Evolutionary conservation across 225 moss, liverwort and hornwort species (phyloP).

Genomic region (Pseudoscleropodium purum): DNA sequence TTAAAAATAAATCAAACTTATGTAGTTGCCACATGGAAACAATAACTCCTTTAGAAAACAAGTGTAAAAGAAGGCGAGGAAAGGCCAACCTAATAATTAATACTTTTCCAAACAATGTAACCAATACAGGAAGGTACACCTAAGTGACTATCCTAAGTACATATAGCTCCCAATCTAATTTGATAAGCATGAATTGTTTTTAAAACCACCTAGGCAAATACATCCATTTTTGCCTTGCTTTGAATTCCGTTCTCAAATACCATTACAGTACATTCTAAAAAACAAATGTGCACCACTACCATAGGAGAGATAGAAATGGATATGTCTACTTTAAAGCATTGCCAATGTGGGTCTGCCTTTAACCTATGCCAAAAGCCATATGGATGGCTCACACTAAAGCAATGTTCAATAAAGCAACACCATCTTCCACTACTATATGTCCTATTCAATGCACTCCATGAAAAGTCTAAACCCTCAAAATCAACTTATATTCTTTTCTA

Average conservation of each 20-base stretch:
- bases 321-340: not conserved
- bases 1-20: not conserved
- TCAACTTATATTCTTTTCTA: not conserved
- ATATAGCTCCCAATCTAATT: accelerated
- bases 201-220: too few relatives aligned
- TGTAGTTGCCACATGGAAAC: accelerated
- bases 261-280: not conserved
- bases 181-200: accelerated
- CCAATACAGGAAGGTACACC: too few relatives aligned
- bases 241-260: accelerated
- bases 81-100: too few relatives aligned
- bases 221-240: accelerated
- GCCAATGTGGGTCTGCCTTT: accelerated
- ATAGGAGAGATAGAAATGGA: accelerated
- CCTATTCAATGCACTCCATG: accelerated
- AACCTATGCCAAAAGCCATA: accelerated
- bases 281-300: accelerated
- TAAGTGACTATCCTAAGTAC: accelerated
- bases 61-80: accelerated
- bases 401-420: not conserved
- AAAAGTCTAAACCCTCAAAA: not conserved
- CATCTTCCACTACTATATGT: too few relatives aligned
- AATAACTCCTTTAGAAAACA: accelerated
- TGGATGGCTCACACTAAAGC: not conserved
- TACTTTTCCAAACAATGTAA: too few relatives aligned